phyloP scores from a whole-genome alignment of 2,329 filamentous ascomycete genomes.

The Colletotrichum sidae region DNA sequence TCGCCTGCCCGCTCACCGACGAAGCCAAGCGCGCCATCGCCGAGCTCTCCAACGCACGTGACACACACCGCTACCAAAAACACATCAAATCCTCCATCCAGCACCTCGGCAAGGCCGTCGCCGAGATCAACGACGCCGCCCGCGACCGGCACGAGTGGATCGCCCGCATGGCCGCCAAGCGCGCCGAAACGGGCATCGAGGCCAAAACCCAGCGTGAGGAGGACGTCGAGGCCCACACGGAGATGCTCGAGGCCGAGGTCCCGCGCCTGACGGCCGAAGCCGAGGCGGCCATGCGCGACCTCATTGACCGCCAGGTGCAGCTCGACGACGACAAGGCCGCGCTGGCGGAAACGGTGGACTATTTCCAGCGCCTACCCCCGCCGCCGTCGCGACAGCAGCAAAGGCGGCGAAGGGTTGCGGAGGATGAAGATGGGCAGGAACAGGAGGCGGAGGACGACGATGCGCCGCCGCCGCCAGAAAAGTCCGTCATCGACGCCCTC shows the following conservation, averaged over 20 bases:
- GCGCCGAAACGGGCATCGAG: constrained; percentile 49
- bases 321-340: constrained; percentile 61
- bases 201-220: constrained; percentile 50
- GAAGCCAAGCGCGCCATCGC: constrained; percentile 52
- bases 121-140: constrained; percentile 62
- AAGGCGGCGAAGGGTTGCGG: constrained; percentile 21
- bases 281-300: constrained; percentile 59
- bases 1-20: constrained; percentile 57
- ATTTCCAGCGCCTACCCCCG: constrained; percentile 31
- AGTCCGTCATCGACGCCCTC: constrained; percentile 49
- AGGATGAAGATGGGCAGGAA: constrained; percentile 40
- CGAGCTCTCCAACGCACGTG: constrained; percentile 55
- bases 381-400: constrained; percentile 10
- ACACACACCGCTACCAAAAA: constrained; percentile 55
- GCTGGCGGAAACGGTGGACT: constrained; percentile 47
- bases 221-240: constrained; percentile 52
- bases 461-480: constrained; percentile 29
- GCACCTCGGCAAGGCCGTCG: constrained; percentile 58
- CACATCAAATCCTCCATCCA: constrained; percentile 59
- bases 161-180: constrained; percentile 46
- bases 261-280: constrained; percentile 56
- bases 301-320: constrained; percentile 62
- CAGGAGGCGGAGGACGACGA: constrained; percentile 41
- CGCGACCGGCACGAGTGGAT: constrained; percentile 51
- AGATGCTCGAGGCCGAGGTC: constrained; percentile 52